These are phyloP conservation scores for Stylonectria norvegica DNA, from an alignment of 2,329 filamentous ascomycete species.

Conservation along the genomic window DNA sequence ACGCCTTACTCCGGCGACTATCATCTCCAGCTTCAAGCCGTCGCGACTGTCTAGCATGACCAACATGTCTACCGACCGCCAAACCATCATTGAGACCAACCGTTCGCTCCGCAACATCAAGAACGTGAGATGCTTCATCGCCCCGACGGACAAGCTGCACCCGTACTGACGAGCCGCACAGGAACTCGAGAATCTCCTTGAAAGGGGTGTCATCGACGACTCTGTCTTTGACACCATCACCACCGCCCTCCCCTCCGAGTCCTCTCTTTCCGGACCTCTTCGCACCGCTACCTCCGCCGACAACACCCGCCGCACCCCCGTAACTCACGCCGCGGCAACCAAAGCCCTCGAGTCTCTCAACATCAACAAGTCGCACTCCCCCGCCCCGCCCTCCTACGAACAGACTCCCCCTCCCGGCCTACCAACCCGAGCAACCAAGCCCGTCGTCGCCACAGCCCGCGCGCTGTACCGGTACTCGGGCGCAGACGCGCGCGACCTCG, in stretches of 20 bases:
- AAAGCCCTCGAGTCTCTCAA: constrained; percentile 43
- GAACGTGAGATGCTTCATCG: constrained; percentile 53
- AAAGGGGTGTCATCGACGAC: constrained; percentile 74
- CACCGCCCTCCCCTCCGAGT: constrained; percentile 69
- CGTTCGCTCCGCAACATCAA: constrained; percentile 84
- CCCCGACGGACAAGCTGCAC: neutral
- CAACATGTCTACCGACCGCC: constrained; percentile 51
- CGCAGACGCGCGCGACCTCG: constrained; percentile 75
- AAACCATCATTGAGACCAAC: constrained; percentile 67
- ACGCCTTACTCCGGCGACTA: neutral
- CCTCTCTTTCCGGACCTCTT: constrained; percentile 51
- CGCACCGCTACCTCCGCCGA: constrained; percentile 37
- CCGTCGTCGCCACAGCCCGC: constrained; percentile 67
- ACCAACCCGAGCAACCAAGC: constrained; percentile 45
- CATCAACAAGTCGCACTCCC: constrained; percentile 31
- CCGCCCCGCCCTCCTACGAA: constrained; percentile 51
- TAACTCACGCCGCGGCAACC: constrained; percentile 28
- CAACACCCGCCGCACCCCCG: constrained; percentile 24
- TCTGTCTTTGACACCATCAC: constrained; percentile 72
- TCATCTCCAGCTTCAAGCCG: constrained; percentile 1
- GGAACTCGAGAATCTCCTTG: constrained; percentile 89
- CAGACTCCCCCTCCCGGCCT: constrained; percentile 44
- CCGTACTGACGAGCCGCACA: constrained; percentile 35
- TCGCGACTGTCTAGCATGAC: no score
- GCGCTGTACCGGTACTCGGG: constrained; percentile 83